A percentile compares a stretch with the other conserved stretches of the same genome.
Conservation (phyloP, 2,329 filamentous ascomycete species). For the Pseudomassariella vexata region DNA sequence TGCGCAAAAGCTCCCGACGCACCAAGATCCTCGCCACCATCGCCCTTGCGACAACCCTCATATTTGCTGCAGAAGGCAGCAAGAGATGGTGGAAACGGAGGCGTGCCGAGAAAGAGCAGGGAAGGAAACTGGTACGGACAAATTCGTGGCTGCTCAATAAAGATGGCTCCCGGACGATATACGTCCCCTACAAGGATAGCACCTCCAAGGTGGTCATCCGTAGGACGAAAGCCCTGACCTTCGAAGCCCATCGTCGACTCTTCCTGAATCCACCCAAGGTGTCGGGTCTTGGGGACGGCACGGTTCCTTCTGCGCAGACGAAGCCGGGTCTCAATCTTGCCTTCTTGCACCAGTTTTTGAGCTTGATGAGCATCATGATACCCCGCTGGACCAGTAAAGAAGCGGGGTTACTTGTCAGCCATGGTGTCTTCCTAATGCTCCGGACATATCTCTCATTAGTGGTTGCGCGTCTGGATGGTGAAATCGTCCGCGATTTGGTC, state of each 20-base stretch:
- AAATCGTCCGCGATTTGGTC: conserved; percentile 94
- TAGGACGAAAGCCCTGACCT: conserved; percentile 86
- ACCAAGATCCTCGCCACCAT: conserved; percentile 72
- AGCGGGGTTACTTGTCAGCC: conserved; percentile 81
- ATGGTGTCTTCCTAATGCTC: conserved; percentile 83
- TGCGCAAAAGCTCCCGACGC: conserved; percentile 62
- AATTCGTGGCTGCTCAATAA: conserved; percentile 93
- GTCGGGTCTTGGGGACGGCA: conserved; percentile 67
- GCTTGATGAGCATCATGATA: conserved; percentile 95
- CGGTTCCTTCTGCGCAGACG: conserved; percentile 79
- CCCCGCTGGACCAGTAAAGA: conserved; percentile 95
- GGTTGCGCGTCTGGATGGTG: conserved; percentile 87
- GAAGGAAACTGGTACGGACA: conserved; percentile 72
- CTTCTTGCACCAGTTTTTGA: conserved; percentile 94
- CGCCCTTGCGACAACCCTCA: conserved; percentile 69
- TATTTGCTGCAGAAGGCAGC: conserved; percentile 73
- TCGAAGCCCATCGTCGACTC: conserved; percentile 88
- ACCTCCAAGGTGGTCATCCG: conserved; percentile 89
- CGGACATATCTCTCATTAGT: conserved; percentile 91
- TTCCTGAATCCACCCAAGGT: conserved; percentile 88
- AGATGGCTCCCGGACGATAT: conserved; percentile 91
- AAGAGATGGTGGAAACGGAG: conserved; percentile 69
- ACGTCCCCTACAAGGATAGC: conserved; percentile 82
- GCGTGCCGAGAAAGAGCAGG: conserved; percentile 75
- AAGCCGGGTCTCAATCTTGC: conserved; percentile 93